phyloP scores from a whole-genome alignment of 768 basidiomycete species.

The Macrocybe gigantea region DNA sequence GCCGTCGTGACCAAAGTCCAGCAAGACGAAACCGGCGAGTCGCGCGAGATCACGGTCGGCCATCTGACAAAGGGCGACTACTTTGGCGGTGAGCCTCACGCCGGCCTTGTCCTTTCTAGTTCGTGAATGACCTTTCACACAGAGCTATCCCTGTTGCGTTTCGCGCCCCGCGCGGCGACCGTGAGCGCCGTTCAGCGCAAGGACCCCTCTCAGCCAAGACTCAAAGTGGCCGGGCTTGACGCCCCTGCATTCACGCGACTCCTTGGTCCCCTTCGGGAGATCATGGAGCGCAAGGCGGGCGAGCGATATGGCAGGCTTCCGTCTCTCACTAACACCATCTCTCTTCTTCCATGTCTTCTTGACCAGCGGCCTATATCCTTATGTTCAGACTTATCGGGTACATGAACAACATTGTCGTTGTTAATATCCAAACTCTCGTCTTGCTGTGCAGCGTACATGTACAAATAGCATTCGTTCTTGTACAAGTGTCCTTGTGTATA shows the following conservation, averaged over 20 bases:
- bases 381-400: too few relatives aligned
- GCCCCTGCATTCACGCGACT: conserved; percentile 91
- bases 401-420: too few relatives aligned
- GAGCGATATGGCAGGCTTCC: conserved; percentile 42
- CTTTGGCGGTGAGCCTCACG: conserved; percentile 76
- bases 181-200: conserved; percentile 70
- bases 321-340: too few relatives aligned
- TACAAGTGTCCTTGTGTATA: conserved; percentile 2
- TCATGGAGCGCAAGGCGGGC: conserved; percentile 88
- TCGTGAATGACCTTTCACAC: conserved; percentile 4
- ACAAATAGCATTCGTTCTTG: conserved; percentile 8
- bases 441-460: too few relatives aligned
- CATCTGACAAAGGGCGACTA: conserved; percentile 88
- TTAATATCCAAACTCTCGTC: neutral
- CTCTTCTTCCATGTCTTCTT: too few relatives aligned
- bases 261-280: conserved; percentile 86
- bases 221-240: conserved; percentile 92
- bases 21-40: conserved; percentile 48
- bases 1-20: conserved; percentile 81
- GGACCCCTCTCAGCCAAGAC: conserved; percentile 48
- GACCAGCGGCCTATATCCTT: too few relatives aligned
- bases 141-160: conserved; percentile 89
- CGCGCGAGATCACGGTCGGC: conserved; percentile 66
- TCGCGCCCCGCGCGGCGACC: conserved; percentile 92
- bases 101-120: conserved; percentile 2